Evolutionary conservation across 129 eudicot species (phyloP), one percentile per base, ranked within the genome.

Genomic region (Cynara cardunculus): DNA sequence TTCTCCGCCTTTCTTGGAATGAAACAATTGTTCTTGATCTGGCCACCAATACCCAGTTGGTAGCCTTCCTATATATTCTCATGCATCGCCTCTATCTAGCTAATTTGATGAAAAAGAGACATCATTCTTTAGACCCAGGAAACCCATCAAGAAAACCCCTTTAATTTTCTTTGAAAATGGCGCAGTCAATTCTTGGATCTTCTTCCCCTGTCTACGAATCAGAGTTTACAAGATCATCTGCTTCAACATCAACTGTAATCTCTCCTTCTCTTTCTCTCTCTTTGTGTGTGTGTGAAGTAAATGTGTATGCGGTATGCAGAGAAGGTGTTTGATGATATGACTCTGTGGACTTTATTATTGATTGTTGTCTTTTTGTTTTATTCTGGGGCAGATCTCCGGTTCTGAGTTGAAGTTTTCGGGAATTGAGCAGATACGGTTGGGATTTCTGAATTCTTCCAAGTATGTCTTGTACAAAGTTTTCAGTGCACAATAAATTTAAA

Each of bases 1-100:
- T 76, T 87, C 98, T 93, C 98, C 98, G 94, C 69, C 91, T 85
- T 90, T 87, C 77, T 93, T 90, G 96, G 98, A 89, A 89, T 76
- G n/a, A 81, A 86, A 83, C 89, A 85, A 74, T 81, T 73, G 84
- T 77, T 79, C 81, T 80, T 70, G 90, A 89, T 87, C 96, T 78
- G 76, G 71, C 89, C 89, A 81, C 64, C 80, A 71, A 3, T 32
- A 69, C 76, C 79, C 72, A 28, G 18, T 19, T 62, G 28, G 49
- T 35, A 14, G 8, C 35, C 27, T 25, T 46, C 62, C 82, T 59
- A 35, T 66, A 7, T 65, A 35, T 72, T 32, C 69, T 28, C 74
- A 72, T 73, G 71, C 27, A 28, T 39, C 18, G 64, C n/a, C n/a
- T 56, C 2, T 18, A 22, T 67, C 24, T 25, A 69, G 18, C 68